These are phyloP conservation scores for Trametes sp. DNA, from an alignment of 1,284 basidiomycete species.

Conservation along the genomic window DNA sequence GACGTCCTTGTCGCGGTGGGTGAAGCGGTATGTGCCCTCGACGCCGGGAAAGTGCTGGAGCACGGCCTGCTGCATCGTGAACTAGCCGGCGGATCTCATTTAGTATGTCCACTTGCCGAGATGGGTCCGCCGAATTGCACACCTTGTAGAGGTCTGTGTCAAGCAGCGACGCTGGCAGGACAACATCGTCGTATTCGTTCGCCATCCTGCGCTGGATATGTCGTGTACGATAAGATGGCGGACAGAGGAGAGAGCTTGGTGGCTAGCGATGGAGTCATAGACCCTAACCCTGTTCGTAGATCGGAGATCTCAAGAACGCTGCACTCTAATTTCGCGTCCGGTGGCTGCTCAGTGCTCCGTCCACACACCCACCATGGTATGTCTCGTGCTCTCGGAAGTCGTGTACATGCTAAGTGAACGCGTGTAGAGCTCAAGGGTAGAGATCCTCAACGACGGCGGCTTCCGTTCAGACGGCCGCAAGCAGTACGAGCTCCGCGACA, in stretches of 20 bases:
- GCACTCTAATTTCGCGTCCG: background rate
- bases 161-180: constrained; percentile 71
- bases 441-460: constrained; percentile 90
- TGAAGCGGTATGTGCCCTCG: constrained; percentile 82
- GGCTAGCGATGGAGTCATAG: constrained; percentile 18
- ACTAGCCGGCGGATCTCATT: constrained; percentile 42
- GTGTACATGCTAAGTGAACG: background rate
- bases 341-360: background rate
- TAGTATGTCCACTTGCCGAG: constrained; percentile 1
- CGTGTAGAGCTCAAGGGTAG: constrained; percentile 75
- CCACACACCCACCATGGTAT: constrained; percentile 20
- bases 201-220: constrained; percentile 2
- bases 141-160: constrained; percentile 99
- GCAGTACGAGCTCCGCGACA: constrained; percentile 89
- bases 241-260: background rate
- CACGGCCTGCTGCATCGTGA: constrained; percentile 98
- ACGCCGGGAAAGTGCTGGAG: constrained; percentile 80
- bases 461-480: constrained; percentile 91
- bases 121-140: background rate
- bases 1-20: constrained; percentile 79
- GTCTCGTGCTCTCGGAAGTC: background rate
- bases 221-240: background rate
- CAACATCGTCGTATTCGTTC: constrained; percentile 13
- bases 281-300: constrained; percentile 18
- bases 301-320: constrained; percentile 15